Conservation (phyloP, 257 asterid genomes). For the Petrea volubilis region DNA sequence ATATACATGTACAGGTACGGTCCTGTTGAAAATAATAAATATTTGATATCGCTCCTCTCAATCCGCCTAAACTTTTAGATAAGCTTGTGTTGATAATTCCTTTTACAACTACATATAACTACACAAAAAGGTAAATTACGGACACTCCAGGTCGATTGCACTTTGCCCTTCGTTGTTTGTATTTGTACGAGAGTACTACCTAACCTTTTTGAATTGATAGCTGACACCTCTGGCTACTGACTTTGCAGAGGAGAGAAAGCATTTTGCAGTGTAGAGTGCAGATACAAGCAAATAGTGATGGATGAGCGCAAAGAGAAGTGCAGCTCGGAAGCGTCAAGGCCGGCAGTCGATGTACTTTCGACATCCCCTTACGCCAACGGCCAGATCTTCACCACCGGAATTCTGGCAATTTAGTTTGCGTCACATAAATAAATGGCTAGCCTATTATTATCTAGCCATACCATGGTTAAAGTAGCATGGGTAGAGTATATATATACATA, state of each 20-base stretch:
- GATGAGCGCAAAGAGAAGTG: slow-evolving; percentile 63
- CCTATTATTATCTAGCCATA: neutral
- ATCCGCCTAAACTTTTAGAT: no score
- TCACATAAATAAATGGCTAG: neutral
- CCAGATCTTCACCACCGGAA: slow-evolving; percentile 51
- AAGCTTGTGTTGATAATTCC: no score
- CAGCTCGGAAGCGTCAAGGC: slow-evolving; percentile 41
- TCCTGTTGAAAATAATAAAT: no score
- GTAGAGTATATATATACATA: neutral
- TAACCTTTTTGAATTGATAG: no score
- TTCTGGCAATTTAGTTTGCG: slow-evolving; percentile 47
- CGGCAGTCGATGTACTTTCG: slow-evolving; percentile 35
- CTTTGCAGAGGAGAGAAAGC: slow-evolving; percentile 70
- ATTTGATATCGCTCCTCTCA: no score
- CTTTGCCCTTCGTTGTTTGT: no score
- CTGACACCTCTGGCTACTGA: neutral
- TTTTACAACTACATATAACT: no score
- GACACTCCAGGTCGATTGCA: no score
- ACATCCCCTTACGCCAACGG: slow-evolving; percentile 39
- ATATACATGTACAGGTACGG: slow-evolving; percentile 79
- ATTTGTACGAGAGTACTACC: no score
- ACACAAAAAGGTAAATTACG: no score
- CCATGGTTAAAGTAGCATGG: neutral
- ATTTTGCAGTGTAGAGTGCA: slow-evolving; percentile 74
- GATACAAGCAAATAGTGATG: slow-evolving; percentile 48